Conservation (phyloP, 352 stramenopile species). For the Globisporangium cederbergense region DNA sequence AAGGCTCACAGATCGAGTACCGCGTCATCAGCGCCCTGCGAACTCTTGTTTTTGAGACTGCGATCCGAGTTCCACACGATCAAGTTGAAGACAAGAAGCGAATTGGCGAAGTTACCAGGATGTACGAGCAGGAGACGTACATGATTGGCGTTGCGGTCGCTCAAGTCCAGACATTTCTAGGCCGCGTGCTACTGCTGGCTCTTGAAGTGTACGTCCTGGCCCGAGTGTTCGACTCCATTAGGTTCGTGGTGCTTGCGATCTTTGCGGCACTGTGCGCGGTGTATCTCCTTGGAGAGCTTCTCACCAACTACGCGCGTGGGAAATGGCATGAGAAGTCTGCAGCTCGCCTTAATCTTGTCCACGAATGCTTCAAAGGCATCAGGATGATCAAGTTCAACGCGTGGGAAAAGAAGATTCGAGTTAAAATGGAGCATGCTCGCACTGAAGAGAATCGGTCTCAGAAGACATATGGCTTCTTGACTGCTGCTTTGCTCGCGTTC, state of each 20-base stretch:
- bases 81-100: conserved; percentile 28
- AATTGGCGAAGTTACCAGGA: conserved; percentile 30
- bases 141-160: conserved; percentile 23
- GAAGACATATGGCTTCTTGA: neutral
- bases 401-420: conserved; percentile 70
- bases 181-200: conserved; percentile 24
- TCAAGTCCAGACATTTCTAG: conserved; percentile 30
- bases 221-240: conserved; percentile 33
- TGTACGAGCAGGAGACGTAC: conserved; percentile 31
- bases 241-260: conserved; percentile 28
- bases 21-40: conserved; percentile 30
- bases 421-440: conserved; percentile 51
- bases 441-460: conserved; percentile 35
- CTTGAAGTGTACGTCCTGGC: conserved; percentile 37
- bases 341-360: conserved; percentile 36
- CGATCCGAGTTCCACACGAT: conserved; percentile 26
- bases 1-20: conserved; percentile 35
- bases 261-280: conserved; percentile 20
- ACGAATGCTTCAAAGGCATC: conserved; percentile 47
- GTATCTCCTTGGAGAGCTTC: conserved; percentile 18
- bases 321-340: conserved; percentile 24
- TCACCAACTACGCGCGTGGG: conserved; percentile 14
- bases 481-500: neutral
- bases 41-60: conserved; percentile 36
- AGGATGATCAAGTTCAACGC: conserved; percentile 86